Evolutionary conservation across 2,329 filamentous ascomycete genomes (phyloP), one percentile per base, ranked within the genome.

Genomic region (Talaromyces albobiverticillius): DNA sequence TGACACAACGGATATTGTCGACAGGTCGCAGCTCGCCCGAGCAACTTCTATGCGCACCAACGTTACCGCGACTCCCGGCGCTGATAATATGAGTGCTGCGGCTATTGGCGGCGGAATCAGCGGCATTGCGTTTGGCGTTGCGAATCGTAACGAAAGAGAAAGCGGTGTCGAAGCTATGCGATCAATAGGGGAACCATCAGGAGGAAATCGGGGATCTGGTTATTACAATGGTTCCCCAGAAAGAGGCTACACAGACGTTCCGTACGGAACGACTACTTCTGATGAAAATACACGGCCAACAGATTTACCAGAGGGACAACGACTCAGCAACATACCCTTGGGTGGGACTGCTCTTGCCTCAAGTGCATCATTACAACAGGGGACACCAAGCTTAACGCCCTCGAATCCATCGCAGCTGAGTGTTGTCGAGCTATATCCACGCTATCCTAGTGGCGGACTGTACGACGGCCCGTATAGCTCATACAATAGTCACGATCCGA

Each of bases 91-190:
- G 59, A 79, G 85, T 57, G 76, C 82, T 47, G 69, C 76, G 36
- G 82, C 86, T 14, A 77, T 79, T 23, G 76, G 76, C 20, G 86
- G 85, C 61, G 86, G 85, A 53, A 84, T 90, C 69, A 78, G 85
- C 26, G 85, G 85, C 52, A 82, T 89, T 56, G 86, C 87, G 36
- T 78, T 85, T 62, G 82, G 76, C 53, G 82, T 88, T 46, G 85
- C 86, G 47, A 84, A 86, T 62, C 79, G 78, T 49, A 82, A 85
- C 70, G 78, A 82, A 57, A 76, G 84, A 57, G 81, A 87, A 61
- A 86, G 84, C 69, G 86, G 85, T 22, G 61, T 86, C 56, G 82
- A 87, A 53, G 84, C 85, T 45, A 77, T 84, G 68, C 76, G 79
- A 64, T 74, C 66, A 36, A 62, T 71, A 41, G 58, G 71, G 20